Conservation (phyloP, 2,329 filamentous ascomycete species). For the Botrytis tulipae region DNA sequence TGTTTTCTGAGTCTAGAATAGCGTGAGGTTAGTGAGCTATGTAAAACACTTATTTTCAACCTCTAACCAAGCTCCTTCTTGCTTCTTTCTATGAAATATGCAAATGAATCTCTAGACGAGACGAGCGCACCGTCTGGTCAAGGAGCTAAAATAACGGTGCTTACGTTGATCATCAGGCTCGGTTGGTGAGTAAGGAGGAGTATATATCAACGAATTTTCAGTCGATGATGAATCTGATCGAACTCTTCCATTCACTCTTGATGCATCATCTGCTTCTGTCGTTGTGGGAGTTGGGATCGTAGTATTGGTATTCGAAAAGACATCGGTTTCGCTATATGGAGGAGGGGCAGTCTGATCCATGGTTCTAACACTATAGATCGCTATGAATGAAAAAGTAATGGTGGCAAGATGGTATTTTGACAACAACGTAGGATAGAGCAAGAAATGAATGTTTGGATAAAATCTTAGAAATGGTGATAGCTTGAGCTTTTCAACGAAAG, state of each 20-base stretch:
- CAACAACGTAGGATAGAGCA: neutral
- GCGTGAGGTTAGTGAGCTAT: neutral
- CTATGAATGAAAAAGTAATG: neutral
- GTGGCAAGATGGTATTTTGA: neutral
- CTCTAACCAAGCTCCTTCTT: neutral
- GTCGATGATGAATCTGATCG: conserved; percentile 29
- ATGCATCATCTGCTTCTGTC: conserved; percentile 41
- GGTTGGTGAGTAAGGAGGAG: conserved; percentile 31
- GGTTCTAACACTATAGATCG: neutral
- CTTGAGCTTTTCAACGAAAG: neutral
- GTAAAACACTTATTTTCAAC: no score
- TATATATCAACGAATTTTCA: conserved; percentile 32
- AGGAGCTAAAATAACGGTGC: conserved; percentile 16
- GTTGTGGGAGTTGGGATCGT: conserved; percentile 26
- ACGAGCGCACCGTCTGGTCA: no score
- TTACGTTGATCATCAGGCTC: conserved; percentile 29
- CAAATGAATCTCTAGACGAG: neutral
- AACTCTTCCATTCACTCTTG: conserved; percentile 31
- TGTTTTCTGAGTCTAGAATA: neutral
- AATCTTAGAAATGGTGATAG: neutral
- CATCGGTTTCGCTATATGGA: conserved; percentile 58
- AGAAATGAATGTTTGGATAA: neutral
- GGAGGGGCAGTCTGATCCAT: conserved; percentile 44
- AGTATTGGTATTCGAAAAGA: conserved; percentile 47
- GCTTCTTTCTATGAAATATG: neutral